Conservation (phyloP, 2,329 filamentous ascomycete genomes). For the Didymella sp. region DNA sequence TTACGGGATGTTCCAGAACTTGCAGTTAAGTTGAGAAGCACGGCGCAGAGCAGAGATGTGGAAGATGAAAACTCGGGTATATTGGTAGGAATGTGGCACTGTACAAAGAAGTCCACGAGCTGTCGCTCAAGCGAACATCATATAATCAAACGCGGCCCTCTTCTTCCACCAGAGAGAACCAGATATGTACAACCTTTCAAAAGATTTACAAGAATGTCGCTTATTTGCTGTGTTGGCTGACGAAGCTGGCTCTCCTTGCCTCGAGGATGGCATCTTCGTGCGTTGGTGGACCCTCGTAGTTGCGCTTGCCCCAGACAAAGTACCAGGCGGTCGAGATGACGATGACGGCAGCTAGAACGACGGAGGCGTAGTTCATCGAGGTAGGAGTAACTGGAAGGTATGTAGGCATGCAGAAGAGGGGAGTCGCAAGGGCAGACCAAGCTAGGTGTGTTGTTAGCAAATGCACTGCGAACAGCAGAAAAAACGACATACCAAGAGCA, state of each 20-base stretch:
- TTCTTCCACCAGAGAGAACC: conserved; percentile 1
- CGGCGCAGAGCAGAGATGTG: not conserved
- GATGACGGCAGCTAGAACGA: conserved; percentile 73
- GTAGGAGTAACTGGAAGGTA: conserved; percentile 64
- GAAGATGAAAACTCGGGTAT: conserved; percentile 11
- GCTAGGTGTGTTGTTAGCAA: conserved; percentile 26
- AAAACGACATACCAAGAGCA: conserved; percentile 63
- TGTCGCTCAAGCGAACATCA: conserved; percentile 5
- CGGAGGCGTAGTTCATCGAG: conserved; percentile 76
- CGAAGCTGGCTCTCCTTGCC: conserved; percentile 42
- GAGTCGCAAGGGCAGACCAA: conserved; percentile 73
- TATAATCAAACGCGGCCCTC: not conserved
- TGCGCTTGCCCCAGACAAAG: conserved; percentile 70
- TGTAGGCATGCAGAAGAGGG: conserved; percentile 77
- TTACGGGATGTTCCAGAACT: not conserved
- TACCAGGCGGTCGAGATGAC: conserved; percentile 71
- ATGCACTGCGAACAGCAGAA: no score
- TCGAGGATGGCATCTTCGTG: conserved; percentile 44
- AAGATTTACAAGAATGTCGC: not conserved
- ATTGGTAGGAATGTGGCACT: conserved; percentile 8
- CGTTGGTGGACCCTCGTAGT: conserved; percentile 68
- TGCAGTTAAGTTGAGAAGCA: not conserved
- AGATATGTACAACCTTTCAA: not conserved
- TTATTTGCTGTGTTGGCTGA: conserved; percentile 31
- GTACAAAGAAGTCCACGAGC: conserved; percentile 6